These are phyloP conservation scores for Citrus trifoliata DNA, from an alignment of 345 rosid genomes.

Conservation along the genomic window DNA sequence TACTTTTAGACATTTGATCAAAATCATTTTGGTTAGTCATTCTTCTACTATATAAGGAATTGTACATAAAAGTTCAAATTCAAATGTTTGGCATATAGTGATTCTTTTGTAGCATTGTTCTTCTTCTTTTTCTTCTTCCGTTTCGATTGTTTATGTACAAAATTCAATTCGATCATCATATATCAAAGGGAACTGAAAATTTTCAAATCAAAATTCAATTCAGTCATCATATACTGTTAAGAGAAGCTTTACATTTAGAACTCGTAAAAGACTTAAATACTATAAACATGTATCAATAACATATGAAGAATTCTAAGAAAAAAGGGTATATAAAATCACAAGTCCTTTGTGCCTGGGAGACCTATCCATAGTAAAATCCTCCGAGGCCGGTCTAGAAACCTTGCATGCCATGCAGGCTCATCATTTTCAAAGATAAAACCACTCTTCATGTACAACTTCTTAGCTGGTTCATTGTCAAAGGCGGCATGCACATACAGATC, in stretches of 20 bases:
- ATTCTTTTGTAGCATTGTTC: not conserved
- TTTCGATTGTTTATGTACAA: not conserved
- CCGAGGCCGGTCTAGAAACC: slow-evolving; percentile 75
- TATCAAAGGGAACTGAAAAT: not conserved
- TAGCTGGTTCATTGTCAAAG: slow-evolving; percentile 74
- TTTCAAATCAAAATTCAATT: not conserved
- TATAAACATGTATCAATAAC: not conserved
- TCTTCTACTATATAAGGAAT: not conserved
- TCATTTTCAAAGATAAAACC: slow-evolving; percentile 66
- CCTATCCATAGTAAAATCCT: slow-evolving; percentile 75
- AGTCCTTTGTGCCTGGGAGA: slow-evolving; percentile 26
- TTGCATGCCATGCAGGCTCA: slow-evolving; percentile 97
- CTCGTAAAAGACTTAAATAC: not conserved
- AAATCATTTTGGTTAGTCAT: not conserved
- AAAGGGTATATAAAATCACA: slow-evolving; percentile 10
- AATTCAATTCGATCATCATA: not conserved
- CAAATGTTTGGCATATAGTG: not conserved
- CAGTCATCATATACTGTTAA: not conserved
- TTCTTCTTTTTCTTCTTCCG: not conserved
- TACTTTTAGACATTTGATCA: not conserved
- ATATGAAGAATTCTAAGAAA: not conserved
- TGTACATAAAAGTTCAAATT: not conserved
- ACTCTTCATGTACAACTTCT: slow-evolving; percentile 70
- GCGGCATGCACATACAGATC: slow-evolving; percentile 94
- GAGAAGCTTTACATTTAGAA: slow-evolving; percentile 11